A percentile compares a stretch with the other conserved stretches of the same genome.
phyloP scores from a whole-genome alignment of 306 rosid species.

The Citrullus mucosospermus region DNA sequence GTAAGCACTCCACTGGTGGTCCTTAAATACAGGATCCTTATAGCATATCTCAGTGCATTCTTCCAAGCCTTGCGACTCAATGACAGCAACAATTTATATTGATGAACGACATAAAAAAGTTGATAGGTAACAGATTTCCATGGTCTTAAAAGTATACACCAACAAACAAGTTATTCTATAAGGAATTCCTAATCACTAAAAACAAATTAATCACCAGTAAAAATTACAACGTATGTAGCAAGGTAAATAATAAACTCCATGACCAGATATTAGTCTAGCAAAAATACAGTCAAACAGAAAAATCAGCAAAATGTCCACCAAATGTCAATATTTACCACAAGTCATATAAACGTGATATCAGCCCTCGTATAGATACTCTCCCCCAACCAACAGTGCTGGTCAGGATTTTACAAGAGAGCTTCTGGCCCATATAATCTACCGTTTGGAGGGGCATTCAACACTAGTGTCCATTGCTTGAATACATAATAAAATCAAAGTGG shows the following conservation, averaged over 20 bases:
- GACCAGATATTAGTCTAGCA: neutral
- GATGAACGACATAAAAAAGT: neutral
- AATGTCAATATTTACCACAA: neutral
- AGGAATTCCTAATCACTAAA: neutral
- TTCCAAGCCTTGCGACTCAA: slow-evolving; percentile 47
- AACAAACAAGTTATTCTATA: neutral
- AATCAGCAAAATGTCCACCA: neutral
- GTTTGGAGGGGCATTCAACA: neutral
- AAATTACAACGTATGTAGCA: neutral
- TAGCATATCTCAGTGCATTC: slow-evolving; percentile 71
- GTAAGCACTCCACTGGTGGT: slow-evolving; percentile 87
- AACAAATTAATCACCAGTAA: neutral
- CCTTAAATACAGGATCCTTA: slow-evolving; percentile 87
- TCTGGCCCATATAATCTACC: neutral
- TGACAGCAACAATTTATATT: neutral
- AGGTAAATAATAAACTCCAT: neutral
- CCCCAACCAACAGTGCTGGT: neutral
- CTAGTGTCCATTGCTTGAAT: neutral
- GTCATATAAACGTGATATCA: neutral
- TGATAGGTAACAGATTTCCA: neutral
- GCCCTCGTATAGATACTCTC: no score
- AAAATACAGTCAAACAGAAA: neutral
- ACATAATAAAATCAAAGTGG: neutral
- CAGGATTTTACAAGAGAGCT: neutral
- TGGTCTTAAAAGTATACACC: neutral